Conservation (phyloP, 1,284 basidiomycete genomes). For the Takashimella koratensis region DNA sequence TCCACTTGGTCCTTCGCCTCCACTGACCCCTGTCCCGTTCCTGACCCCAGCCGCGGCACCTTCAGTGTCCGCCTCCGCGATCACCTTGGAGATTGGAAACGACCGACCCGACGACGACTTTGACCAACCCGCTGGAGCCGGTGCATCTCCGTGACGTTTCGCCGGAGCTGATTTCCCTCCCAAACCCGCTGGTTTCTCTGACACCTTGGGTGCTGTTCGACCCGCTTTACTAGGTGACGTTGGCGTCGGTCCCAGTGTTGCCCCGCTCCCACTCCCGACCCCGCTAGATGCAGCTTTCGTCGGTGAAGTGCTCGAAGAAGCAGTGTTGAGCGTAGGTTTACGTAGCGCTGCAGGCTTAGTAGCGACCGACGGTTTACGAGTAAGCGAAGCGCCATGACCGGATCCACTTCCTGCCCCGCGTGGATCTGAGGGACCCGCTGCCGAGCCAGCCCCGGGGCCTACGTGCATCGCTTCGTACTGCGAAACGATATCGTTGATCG, state of each 20-base stretch:
- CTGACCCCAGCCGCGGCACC: too few species aligned
- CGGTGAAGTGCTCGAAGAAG: not conserved
- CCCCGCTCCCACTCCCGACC: too few species aligned
- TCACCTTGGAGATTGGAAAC: constrained; percentile 28
- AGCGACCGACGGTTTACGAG: constrained; percentile 29
- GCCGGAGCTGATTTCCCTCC: not conserved
- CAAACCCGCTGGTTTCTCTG: not conserved
- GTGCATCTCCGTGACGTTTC: constrained; percentile 11
- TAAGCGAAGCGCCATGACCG: not conserved
- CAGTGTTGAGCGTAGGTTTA: constrained; percentile 14
- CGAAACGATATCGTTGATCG: constrained; percentile 44
- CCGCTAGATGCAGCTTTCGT: too few species aligned
- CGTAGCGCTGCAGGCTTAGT: constrained; percentile 28
- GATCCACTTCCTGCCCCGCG: not conserved
- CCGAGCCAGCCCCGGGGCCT: too few species aligned
- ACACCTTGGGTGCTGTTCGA: not conserved
- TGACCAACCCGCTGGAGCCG: constrained; percentile 17
- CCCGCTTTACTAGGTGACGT: not conserved
- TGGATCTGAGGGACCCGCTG: too few species aligned
- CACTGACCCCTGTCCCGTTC: not conserved
- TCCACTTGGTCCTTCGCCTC: not conserved
- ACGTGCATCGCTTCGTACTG: constrained; percentile 33
- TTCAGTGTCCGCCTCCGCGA: too few species aligned
- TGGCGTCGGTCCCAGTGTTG: too few species aligned
- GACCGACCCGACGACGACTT: constrained; percentile 29